Base-by-base conservation (phyloP, 176 grass and related monocot species). In the Oropetium thomaeum region DNA sequence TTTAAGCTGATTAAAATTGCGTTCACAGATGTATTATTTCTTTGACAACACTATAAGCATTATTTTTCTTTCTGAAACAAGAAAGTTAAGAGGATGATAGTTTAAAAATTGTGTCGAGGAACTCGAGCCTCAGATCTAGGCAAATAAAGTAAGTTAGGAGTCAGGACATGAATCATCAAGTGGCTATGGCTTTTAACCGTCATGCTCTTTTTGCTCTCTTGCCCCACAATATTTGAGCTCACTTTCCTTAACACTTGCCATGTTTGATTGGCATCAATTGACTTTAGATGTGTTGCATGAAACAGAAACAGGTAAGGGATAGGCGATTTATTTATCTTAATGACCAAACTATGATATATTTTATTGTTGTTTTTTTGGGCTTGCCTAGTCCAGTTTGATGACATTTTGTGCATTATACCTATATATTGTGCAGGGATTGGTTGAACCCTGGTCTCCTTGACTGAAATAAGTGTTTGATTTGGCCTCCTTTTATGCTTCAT, bases 351-450 rank as follows among this genome's bases (percentile, higher is more conserved):
- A n/a, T n/a, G n/a, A n/a, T n/a, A n/a, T n/a, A n/a, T n/a, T n/a
- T n/a, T n/a, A n/a, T n/a, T n/a, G n/a, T n/a, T n/a, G n/a, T n/a
- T n/a, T n/a, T n/a, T 20, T 33, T 59, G 5, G 12, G 52, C 7
- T 51, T 70, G 16, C 51, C 48, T 8, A 20, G 7, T 62, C 69
- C 37, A 12, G 47, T 53, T 60, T 65, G 10, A 39, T 75, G 49
- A 86, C 22, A 27, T 77, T 39, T 69, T 88, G 60, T 45, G 0
- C 22, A 42, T 37, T 33, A 17, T 40, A 5, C 66, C 12, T 70
- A 3, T 28, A 39, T 40, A 4, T 79, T 79, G 90, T 87, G 25
- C 89, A 99, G 96, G 82, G 91, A 99, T 75, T 99, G 96, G 91
- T 72, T 92, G 82, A 99, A 99, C 78, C 75, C 69, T 42, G 62